phyloP scores from a whole-genome alignment of 73 alveolate species.

The Uronychia binucleata region DNA sequence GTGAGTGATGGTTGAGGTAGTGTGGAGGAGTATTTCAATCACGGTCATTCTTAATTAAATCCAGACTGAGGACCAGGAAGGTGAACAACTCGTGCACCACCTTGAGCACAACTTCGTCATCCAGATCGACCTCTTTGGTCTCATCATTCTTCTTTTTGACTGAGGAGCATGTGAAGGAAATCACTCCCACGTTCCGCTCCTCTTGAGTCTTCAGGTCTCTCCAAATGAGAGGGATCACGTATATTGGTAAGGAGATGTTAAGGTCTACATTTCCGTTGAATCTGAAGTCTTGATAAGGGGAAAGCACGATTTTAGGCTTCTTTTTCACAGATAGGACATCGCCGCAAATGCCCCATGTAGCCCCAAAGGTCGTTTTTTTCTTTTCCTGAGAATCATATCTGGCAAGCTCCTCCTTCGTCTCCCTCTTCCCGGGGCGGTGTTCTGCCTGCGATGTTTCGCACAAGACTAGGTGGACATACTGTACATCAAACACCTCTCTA shows the following conservation, averaged over 20 bases:
- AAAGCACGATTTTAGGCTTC: neutral
- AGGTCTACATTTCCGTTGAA: conserved; percentile 13
- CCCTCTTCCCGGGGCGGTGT: neutral
- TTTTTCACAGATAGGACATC: neutral
- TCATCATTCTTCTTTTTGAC: neutral
- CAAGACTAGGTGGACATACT: neutral
- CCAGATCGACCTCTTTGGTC: neutral
- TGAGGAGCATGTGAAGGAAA: neutral
- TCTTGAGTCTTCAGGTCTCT: neutral
- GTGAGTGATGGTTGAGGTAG: too few species aligned
- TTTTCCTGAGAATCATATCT: neutral
- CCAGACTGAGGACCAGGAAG: neutral
- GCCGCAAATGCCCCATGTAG: neutral
- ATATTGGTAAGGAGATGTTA: neutral
- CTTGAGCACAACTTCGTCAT: neutral
- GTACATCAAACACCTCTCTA: neutral
- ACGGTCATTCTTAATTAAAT: too few species aligned
- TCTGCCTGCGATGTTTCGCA: neutral
- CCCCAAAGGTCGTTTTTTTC: neutral
- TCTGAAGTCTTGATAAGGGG: neutral
- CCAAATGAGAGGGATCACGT: neutral
- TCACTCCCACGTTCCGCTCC: neutral
- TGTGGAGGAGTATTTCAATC: too few species aligned
- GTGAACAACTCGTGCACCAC: neutral
- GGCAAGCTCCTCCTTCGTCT: neutral